Evolutionary conservation across 139 green algal species (phyloP), one percentile per base, ranked within the genome.

Genomic region (Chara braunii): DNA sequence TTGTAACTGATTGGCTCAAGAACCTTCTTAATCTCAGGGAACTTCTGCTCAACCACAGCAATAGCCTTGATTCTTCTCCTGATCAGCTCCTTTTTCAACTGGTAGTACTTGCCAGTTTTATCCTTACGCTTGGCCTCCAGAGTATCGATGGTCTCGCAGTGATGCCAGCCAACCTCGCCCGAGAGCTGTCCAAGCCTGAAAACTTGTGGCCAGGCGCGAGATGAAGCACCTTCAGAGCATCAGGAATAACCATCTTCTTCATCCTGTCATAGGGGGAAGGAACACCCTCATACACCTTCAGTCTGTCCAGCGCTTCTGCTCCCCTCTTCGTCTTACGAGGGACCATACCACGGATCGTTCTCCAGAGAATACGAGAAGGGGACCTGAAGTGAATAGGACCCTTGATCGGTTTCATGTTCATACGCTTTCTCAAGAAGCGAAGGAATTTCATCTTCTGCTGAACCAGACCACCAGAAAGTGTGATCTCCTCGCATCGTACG

Each of bases 221-320:
- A 36, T 91, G 81, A 71, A 96, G 82, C 32, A 95, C 86, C 73
- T 96, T 94, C 37, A 99, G 88, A 22, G 92, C 93, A 44, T 96
- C 89, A 22, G 92, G 92, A 54, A 99, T 84, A n/a, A 97, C 91
- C 73, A 96, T 45, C 71, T 90, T 85, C 87, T 97, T 97, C 32
- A 88, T 70, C 72, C 87, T 90, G 81, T 95, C 85, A 76, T 90
- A 95, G 18, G 87, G 85, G 9, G 79, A 48, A 5, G 94, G 94
- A 37, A 98, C 80, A 54, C 94, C 94, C 85, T 99, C 94, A 66
- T 91, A 99, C 30, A 23, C 64, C 88, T 96, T 95, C 23, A 99
- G 75, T 54, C 94, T 81, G 68, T 95, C 90, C 77, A 99, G 72
- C n/a, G 93, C 94, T 14, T 83, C 86, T 28, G 81, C 85, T 42